Conservation (phyloP, 148 eudicot genomes). For the Spergularia marina region DNA sequence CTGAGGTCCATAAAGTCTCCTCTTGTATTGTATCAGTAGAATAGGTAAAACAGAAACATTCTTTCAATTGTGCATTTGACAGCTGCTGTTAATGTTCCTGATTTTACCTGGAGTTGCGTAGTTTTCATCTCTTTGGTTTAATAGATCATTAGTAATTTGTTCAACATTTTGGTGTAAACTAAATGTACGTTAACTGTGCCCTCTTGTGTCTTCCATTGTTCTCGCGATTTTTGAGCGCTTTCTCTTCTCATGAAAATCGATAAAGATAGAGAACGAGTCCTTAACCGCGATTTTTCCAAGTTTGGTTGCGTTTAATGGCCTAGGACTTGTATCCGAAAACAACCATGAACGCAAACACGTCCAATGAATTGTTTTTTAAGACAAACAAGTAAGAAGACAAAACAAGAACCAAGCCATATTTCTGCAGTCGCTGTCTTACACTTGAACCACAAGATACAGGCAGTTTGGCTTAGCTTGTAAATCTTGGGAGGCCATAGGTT, state of each 20-base stretch:
- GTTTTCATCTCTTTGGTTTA: neutral
- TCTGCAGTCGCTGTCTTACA: slow-evolving; percentile 9
- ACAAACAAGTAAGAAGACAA: slow-evolving; percentile 14
- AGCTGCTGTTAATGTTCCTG: neutral
- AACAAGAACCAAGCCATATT: neutral
- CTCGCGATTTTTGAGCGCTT: neutral
- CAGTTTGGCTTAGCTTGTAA: slow-evolving; percentile 6
- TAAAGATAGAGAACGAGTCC: no score
- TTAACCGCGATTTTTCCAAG: no score
- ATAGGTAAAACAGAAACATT: slow-evolving; percentile 14
- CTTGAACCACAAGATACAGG: slow-evolving; percentile 28
- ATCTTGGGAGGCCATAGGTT: slow-evolving; percentile 14
- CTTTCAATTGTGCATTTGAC: slow-evolving; percentile 16
- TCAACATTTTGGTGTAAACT: neutral
- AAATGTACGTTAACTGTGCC: neutral
- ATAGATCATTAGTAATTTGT: neutral
- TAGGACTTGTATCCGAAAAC: no score
- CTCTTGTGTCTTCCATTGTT: neutral
- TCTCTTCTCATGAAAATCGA: no score
- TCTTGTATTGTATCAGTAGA: slow-evolving; percentile 18
- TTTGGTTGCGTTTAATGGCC: no score
- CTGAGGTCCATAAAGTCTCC: neutral
- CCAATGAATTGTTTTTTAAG: neutral
- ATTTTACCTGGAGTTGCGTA: neutral
- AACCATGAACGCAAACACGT: neutral